Conservation (phyloP, 176 grass and related monocot species). For the Lolium rigidum region DNA sequence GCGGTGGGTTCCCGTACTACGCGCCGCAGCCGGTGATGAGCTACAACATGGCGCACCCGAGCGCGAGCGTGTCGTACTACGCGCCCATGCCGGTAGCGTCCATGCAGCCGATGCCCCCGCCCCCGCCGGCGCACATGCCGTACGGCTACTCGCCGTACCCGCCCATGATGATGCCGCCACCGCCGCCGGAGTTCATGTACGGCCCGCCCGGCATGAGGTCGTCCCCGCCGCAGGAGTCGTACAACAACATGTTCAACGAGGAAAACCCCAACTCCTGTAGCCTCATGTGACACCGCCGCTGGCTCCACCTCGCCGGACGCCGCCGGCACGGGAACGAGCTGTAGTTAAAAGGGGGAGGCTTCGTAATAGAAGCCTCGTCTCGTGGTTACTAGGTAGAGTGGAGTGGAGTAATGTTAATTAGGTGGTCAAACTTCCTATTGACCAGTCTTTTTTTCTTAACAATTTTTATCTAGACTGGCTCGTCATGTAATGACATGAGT, state of each 20-base stretch:
- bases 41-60: conserved; percentile 73
- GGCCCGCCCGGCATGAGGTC: conserved; percentile 56
- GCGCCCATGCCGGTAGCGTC: conserved; percentile 46
- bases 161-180: conserved; percentile 29
- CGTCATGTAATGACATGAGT: conserved; percentile 45
- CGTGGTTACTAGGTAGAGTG: conserved; percentile 36
- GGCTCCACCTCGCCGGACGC: no score
- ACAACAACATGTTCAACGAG: conserved; percentile 61
- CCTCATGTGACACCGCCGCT: conserved; percentile 56
- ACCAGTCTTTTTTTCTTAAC: conserved; percentile 20
- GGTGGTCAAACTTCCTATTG: conserved; percentile 53
- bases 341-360: conserved; percentile 42
- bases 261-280: conserved; percentile 69
- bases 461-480: not conserved
- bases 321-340: conserved; percentile 20
- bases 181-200: conserved; percentile 50
- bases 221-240: conserved; percentile 43
- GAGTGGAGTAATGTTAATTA: conserved; percentile 46
- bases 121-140: not conserved
- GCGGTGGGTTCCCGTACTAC: conserved; percentile 43
- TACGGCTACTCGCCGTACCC: conserved; percentile 45
- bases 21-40: conserved; percentile 70
- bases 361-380: conserved; percentile 40
- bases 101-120: conserved; percentile 43
- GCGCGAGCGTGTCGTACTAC: conserved; percentile 76